A percentile compares a stretch with the other conserved stretches of the same genome.
Conservation (phyloP, 495 filamentous ascomycete species). For the Sporormia fimetaria region DNA sequence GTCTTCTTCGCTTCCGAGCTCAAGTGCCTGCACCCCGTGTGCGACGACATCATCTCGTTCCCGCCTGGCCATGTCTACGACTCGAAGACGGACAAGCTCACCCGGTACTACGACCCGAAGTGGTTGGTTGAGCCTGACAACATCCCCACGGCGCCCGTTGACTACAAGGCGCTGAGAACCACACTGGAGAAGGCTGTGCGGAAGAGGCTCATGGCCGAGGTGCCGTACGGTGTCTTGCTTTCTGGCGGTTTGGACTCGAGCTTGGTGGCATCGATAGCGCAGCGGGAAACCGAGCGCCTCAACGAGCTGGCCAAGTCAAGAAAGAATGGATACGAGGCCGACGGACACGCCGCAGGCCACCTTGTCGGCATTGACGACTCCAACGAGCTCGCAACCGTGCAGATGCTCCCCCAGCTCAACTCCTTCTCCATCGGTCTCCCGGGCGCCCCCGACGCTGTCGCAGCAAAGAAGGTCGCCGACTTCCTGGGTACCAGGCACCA, state of each 20-base stretch:
- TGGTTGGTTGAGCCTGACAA: slow-evolving; percentile 76
- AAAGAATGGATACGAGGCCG: slow-evolving; percentile 29
- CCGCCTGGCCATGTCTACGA: slow-evolving; percentile 94
- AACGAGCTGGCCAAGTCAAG: slow-evolving; percentile 42
- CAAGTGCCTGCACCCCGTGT: slow-evolving; percentile 85
- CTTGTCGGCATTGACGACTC: slow-evolving; percentile 91
- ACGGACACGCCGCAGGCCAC: slow-evolving; percentile 44
- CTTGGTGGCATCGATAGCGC: slow-evolving; percentile 87
- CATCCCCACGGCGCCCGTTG: slow-evolving; percentile 65
- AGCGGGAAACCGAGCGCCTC: slow-evolving; percentile 74
- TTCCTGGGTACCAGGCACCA: slow-evolving; percentile 97
- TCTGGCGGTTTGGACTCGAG: slow-evolving; percentile 95
- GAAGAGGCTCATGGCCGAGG: slow-evolving; percentile 96
- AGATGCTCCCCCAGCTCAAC: slow-evolving; percentile 85
- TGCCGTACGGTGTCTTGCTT: slow-evolving; percentile 90
- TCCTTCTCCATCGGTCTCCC: slow-evolving; percentile 96
- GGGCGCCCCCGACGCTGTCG: slow-evolving; percentile 77
- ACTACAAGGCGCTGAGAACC: slow-evolving; percentile 67
- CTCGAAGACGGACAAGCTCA: slow-evolving; percentile 69
- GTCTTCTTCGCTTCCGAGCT: slow-evolving; percentile 95
- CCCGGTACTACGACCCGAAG: slow-evolving; percentile 76
- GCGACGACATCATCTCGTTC: slow-evolving; percentile 89
- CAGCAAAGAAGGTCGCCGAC: slow-evolving; percentile 78
- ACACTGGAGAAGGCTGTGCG: slow-evolving; percentile 83
- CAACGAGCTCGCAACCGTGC: slow-evolving; percentile 79